phyloP scores from a whole-genome alignment of 352 stramenopile species.

The Globisporangium acanthophoron region DNA sequence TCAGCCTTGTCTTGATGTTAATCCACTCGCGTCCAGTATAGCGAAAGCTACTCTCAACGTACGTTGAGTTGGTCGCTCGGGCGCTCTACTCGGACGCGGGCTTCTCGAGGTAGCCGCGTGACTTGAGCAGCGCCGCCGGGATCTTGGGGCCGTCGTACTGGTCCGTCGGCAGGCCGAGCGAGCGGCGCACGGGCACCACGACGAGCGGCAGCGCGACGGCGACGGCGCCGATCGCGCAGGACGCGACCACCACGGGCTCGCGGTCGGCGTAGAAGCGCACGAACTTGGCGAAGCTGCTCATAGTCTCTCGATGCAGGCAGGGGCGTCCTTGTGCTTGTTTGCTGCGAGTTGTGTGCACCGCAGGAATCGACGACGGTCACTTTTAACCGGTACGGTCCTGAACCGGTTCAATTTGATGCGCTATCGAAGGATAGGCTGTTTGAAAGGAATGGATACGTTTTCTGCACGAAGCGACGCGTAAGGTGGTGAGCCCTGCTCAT shows the following conservation, averaged over 20 bases:
- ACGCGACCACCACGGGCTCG: constrained; percentile 84
- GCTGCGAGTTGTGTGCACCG: background rate
- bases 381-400: background rate
- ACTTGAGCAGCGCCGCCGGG: constrained; percentile 68
- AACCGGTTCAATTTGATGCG: background rate
- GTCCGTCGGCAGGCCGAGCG: constrained; percentile 80
- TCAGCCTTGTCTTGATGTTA: background rate
- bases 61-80: background rate
- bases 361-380: background rate
- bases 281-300: constrained; percentile 54
- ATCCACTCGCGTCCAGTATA: too few species aligned
- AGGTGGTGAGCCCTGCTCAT: too few species aligned
- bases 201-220: constrained; percentile 64
- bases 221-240: constrained; percentile 67
- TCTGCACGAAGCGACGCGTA: background rate
- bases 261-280: constrained; percentile 80
- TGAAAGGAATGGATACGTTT: background rate
- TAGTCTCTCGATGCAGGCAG: background rate
- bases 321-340: background rate
- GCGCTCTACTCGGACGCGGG: constrained; percentile 22
- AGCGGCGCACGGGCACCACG: constrained; percentile 80
- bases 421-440: background rate
- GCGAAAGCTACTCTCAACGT: too few species aligned
- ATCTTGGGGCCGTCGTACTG: constrained; percentile 87
- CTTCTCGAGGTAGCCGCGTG: constrained; percentile 55